Evolutionary conservation across 208 protist genomes (phyloP), one percentile per base, ranked within the genome.

Genomic region (Trypanosoma boissoni): DNA sequence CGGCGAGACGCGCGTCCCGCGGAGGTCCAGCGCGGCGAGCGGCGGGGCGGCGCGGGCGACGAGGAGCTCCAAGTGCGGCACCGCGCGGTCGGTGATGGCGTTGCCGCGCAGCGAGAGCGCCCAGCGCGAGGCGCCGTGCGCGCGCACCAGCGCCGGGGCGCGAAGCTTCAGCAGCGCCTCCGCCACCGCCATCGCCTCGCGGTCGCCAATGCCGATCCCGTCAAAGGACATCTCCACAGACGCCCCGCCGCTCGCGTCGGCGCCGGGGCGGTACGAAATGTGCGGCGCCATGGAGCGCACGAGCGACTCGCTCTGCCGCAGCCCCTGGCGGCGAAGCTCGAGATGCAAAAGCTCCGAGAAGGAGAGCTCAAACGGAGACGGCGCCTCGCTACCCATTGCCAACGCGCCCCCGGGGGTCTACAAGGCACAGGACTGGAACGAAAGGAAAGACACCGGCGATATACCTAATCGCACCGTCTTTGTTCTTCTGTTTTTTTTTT

Each of bases 301-400:
- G 51, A 48, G 27, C 21, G n/a, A 46, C 42, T 32, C 43, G 37
- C 31, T 20, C 9, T 73, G 63, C 1, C 70, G 14, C 14, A 86
- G 60, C 28, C 77, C 77, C 37, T 91, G 83, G 1, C 83, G 76
- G 0, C 74, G 67, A 37, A 91, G 69, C 64, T 91, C 83, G 23
- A 71, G 49, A 12, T 39, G 58, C 23, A 86, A 53, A 32, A 72
- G 51, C 7, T 58, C 50, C 5, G 42, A 44, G 36, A 86, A 76
- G 31, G 21, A 24, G 9, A 31, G 3, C 9, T 14, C 31, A 32
- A 57, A 57, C 7, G 51, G n/a, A 32, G 48, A 23, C 9, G 24
- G 9, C 16, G 16, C 48, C 14, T 54, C 24, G 48, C 23, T 7
- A 54, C 8, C 14, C 48, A 54, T 54, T 54, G 7, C 31, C 26